Evolutionary conservation across 352 stramenopile species (phyloP), one percentile per base, ranked within the genome.

Genomic region (Phytophthora aleatoria): DNA sequence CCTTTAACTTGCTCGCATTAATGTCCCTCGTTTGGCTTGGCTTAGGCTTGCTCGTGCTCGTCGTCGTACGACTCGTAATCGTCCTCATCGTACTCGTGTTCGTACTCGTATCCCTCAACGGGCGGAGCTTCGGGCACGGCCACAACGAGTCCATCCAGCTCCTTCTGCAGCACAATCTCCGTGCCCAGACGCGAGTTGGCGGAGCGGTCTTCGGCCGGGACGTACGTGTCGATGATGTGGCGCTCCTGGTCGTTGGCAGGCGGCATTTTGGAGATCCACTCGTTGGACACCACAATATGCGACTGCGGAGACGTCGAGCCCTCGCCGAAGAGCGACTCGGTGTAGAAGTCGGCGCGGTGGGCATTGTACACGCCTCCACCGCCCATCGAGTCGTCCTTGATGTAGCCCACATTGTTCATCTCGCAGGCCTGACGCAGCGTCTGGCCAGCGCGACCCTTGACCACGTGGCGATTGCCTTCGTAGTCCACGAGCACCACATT

Each of bases 321-420:
- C 73, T 96, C 89, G 51, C 89, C 89, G 51, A 96, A 96, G 62
- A 96, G 86, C 60, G 71, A 91, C 75, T 96, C 89, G 9, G 87
- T 95, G 79, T 94, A 96, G 61, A 85, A 94, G 57, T 91, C 81
- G 49, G 74, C 50, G 55, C 86, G 89, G 50, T 73, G 61, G 50
- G 80, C 83, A 70, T 84, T 79, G 76, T 87, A 80, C 42, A 59
- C 24, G 64, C 85, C 89, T 45, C 89, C 89, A 58, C 87, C 89
- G 65, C 87, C 87, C 57, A 85, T 81, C 45, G 89, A 92, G 74
- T 96, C 89, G 77, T 95, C 87, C 71, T 95, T 92, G 72, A 96
- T 57, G 55, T 92, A 74, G 43, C 54, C 42, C 44, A 94, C 70
- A 50, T 77, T 72, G 71, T 85, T 90, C 75, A 94, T 88, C 71